Percentiles rank a stretch among this genome's conserved stretches.
Conservation (phyloP, 805 yeast genomes). For the Saturnispora kantuleensis region DNA sequence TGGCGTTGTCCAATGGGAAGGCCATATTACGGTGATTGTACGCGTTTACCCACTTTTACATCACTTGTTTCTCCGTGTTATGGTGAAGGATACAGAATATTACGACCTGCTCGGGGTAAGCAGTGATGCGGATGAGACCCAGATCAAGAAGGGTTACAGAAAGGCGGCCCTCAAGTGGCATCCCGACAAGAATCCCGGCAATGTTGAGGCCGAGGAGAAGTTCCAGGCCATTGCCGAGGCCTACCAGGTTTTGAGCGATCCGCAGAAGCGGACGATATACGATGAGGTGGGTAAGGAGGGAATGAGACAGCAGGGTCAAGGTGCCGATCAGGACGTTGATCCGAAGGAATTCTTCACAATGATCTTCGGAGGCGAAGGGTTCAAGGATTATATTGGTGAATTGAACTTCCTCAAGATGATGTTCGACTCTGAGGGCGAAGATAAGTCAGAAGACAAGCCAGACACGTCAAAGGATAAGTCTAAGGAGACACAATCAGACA, state of each 20-base stretch:
- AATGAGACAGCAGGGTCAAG: conserved; percentile 31
- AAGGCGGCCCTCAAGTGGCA: conserved; percentile 67
- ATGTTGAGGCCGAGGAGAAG: conserved; percentile 64
- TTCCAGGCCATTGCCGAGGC: conserved; percentile 60
- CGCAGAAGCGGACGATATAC: conserved; percentile 51
- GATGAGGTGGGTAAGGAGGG: conserved; percentile 70
- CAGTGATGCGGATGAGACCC: conserved; percentile 49
- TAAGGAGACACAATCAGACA: not conserved
- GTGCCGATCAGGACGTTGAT: conserved; percentile 56
- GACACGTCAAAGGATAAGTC: no score
- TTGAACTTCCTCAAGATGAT: conserved; percentile 68
- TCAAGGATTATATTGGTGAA: conserved; percentile 82
- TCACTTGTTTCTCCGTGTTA: conserved; percentile 16
- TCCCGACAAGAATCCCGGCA: conserved; percentile 74
- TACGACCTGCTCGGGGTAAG: conserved; percentile 57
- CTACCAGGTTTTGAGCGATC: conserved; percentile 67
- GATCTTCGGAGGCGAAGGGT: conserved; percentile 87
- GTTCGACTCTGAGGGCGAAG: conserved; percentile 29
- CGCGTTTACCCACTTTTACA: no score
- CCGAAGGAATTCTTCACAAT: conserved; percentile 61
- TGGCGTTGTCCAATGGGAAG: conserved; percentile 12
- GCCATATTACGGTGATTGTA: conserved; percentile 9
- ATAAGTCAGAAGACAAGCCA: conserved; percentile 33
- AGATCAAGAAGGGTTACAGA: conserved; percentile 72
- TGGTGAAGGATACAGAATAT: conserved; percentile 71